Conservation (phyloP, 352 stramenopile genomes). For the Phytophthora kernoviae region DNA sequence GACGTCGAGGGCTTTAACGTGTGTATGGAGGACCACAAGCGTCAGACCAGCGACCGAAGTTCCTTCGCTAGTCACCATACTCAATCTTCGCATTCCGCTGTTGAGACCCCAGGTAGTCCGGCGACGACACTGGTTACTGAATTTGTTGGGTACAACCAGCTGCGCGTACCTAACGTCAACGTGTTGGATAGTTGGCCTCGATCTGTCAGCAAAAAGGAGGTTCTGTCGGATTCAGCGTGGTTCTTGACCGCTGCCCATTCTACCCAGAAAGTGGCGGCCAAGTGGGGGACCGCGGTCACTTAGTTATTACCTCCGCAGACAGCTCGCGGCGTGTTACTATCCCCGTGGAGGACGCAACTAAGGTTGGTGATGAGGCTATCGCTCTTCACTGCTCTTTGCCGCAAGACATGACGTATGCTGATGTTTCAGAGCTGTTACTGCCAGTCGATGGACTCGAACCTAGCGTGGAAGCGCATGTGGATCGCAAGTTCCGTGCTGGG, state of each 20-base stretch:
- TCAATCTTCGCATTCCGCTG: constrained; percentile 12
- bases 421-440: constrained; percentile 31
- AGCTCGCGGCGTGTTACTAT: constrained; percentile 7
- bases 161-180: constrained; percentile 36
- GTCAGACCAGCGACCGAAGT: constrained; percentile 48
- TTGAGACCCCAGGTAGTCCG: constrained; percentile 5
- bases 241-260: constrained; percentile 71
- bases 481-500: constrained; percentile 50
- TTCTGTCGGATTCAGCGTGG: constrained; percentile 35
- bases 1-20: constrained; percentile 58
- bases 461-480: constrained; percentile 48
- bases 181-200: constrained; percentile 46
- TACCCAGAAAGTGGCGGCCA: constrained; percentile 81
- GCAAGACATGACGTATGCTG: constrained; percentile 24
- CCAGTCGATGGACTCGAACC: constrained; percentile 1
- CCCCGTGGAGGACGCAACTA: constrained; percentile 55
- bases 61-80: constrained; percentile 38
- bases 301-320: constrained; percentile 30
- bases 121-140: constrained; percentile 15
- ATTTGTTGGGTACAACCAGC: constrained; percentile 71
- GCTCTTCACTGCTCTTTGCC: constrained; percentile 53
- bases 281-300: constrained; percentile 63
- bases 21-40: constrained; percentile 56
- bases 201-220: constrained; percentile 8
- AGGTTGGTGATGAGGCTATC: constrained; percentile 44